Percentiles rank a stretch among this genome's conserved stretches.
phyloP scores from a whole-genome alignment of 1,284 basidiomycete genomes.

The Ceratorhiza oryzae-sativae region DNA sequence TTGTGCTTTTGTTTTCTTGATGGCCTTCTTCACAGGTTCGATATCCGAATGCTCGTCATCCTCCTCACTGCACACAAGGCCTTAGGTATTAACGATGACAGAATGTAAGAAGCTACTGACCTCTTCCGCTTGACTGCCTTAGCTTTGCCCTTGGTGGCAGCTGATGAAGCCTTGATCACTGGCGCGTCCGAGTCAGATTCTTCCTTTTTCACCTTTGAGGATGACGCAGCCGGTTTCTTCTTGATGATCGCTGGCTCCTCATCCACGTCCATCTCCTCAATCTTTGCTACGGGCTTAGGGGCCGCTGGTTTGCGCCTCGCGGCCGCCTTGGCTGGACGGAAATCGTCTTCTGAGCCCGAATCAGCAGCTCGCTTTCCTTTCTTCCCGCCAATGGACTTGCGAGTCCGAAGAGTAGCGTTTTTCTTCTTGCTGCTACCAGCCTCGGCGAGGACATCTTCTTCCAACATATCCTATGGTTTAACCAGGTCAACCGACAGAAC shows the following conservation, averaged over 20 bases:
- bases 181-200: slow-evolving; percentile 43
- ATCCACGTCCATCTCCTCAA: slow-evolving; percentile 60
- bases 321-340: slow-evolving; percentile 71
- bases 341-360: slow-evolving; percentile 73
- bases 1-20: slow-evolving; percentile 46
- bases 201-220: slow-evolving; percentile 46
- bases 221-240: slow-evolving; percentile 38
- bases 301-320: slow-evolving; percentile 57
- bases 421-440: slow-evolving; percentile 77
- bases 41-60: slow-evolving; percentile 42
- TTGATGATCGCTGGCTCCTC: slow-evolving; percentile 35
- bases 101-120: slow-evolving; percentile 26
- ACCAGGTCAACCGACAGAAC: slow-evolving; percentile 40
- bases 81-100: neutral
- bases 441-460: slow-evolving; percentile 62
- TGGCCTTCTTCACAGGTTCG: slow-evolving; percentile 45
- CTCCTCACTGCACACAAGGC: slow-evolving; percentile 39
- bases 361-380: slow-evolving; percentile 59
- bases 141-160: slow-evolving; percentile 45
- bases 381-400: slow-evolving; percentile 66
- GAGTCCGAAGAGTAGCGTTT: slow-evolving; percentile 67
- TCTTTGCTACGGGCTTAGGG: slow-evolving; percentile 58
- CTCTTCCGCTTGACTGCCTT: slow-evolving; percentile 48
- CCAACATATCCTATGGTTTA: slow-evolving; percentile 63
- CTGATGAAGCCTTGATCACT: slow-evolving; percentile 35